phyloP scores from a whole-genome alignment of 1,284 basidiomycete species.

The Ganoderma lucidum region DNA sequence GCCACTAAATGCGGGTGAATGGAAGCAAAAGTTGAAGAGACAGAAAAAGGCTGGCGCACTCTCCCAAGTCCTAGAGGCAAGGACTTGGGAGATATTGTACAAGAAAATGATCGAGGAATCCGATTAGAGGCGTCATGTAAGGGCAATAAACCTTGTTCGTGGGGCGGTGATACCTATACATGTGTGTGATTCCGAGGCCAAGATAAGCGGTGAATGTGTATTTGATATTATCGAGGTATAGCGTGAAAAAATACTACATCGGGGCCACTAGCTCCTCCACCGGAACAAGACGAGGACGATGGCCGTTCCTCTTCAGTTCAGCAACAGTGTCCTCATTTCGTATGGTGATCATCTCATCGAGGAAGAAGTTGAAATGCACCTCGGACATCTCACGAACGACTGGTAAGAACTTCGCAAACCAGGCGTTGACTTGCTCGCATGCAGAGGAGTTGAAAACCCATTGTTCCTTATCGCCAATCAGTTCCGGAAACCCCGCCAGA shows the following conservation, averaged over 20 bases:
- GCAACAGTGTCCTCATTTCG: not conserved
- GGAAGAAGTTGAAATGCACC: constrained; percentile 43
- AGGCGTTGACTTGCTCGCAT: constrained; percentile 32
- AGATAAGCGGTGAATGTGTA: too few species aligned
- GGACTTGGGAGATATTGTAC: too few species aligned
- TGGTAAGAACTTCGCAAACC: constrained; percentile 38
- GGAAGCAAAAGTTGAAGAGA: not conserved
- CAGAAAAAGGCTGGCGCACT: not conserved
- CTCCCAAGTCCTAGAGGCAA: too few species aligned
- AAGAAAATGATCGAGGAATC: too few species aligned
- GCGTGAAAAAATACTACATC: too few species aligned
- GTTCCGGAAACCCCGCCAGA: constrained; percentile 38
- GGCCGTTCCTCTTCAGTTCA: not conserved
- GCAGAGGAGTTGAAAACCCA: constrained; percentile 43
- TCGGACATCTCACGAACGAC: constrained; percentile 41
- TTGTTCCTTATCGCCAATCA: constrained; percentile 32
- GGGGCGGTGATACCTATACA: too few species aligned
- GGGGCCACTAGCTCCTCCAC: not conserved
- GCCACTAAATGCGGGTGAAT: not conserved
- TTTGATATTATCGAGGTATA: too few species aligned
- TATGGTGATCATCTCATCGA: constrained; percentile 46
- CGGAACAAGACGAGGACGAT: not conserved
- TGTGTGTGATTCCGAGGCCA: too few species aligned
- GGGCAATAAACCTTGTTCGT: too few species aligned
- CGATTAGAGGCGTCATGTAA: too few species aligned